Conservation (phyloP, 2,329 filamentous ascomycete species). For the Aspergillus proliferans region DNA sequence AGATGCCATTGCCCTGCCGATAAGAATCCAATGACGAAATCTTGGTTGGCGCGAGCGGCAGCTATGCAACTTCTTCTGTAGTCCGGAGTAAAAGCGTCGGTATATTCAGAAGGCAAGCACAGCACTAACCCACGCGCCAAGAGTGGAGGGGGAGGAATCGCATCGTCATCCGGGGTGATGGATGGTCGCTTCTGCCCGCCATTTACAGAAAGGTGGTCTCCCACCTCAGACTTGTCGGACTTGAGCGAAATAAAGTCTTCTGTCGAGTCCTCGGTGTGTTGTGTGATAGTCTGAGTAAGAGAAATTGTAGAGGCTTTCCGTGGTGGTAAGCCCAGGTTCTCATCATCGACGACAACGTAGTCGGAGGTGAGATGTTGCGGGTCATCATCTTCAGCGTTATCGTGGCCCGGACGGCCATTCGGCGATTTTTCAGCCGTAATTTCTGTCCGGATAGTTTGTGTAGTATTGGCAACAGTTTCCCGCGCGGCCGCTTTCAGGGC, state of each 20-base stretch:
- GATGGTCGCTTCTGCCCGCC: neutral
- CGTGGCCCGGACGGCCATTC: conserved; percentile 11
- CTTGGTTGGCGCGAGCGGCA: conserved; percentile 34
- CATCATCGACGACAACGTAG: conserved; percentile 13
- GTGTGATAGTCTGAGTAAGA: conserved; percentile 34
- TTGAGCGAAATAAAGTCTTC: conserved; percentile 8
- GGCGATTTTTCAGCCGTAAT: conserved; percentile 26
- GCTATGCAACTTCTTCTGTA: conserved; percentile 31
- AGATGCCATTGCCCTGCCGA: conserved; percentile 31
- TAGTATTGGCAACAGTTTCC: conserved; percentile 33
- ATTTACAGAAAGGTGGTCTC: conserved; percentile 2
- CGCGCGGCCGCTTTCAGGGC: conserved; percentile 37
- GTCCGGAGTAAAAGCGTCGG: conserved; percentile 26
- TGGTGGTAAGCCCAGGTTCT: conserved; percentile 16
- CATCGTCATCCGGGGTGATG: conserved; percentile 12
- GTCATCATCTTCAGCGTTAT: conserved; percentile 5
- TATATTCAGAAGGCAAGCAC: conserved; percentile 26
- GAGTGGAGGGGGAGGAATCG: conserved; percentile 27
- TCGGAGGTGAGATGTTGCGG: conserved; percentile 20
- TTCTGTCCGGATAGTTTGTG: conserved; percentile 36
- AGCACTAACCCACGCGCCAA: conserved; percentile 32
- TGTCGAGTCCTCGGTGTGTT: conserved; percentile 28
- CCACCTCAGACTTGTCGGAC: conserved; percentile 5
- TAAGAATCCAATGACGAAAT: conserved; percentile 36
- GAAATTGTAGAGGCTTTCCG: conserved; percentile 38